Conservation (phyloP, 2,329 filamentous ascomycete species). For the Fusarium kyushuense region DNA sequence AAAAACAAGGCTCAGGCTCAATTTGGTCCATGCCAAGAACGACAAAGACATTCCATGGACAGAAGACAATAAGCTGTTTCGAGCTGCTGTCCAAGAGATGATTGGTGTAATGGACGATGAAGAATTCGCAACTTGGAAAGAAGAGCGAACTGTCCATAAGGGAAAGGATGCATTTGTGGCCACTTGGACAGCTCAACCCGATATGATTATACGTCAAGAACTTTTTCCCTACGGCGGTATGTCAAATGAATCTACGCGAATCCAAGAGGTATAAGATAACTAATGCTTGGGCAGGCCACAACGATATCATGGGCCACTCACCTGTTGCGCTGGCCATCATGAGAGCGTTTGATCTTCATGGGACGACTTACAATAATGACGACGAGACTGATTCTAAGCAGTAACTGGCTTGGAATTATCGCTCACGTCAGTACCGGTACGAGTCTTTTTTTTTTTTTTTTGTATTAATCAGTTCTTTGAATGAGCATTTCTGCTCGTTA, state of each 20-base stretch:
- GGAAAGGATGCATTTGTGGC: constrained; percentile 63
- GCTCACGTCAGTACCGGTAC: background rate
- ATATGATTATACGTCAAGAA: constrained; percentile 66
- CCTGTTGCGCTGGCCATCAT: constrained; percentile 73
- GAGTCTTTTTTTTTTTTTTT: background rate
- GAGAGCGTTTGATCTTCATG: constrained; percentile 68
- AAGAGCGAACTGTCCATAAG: constrained; percentile 57
- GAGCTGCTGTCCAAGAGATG: constrained; percentile 67
- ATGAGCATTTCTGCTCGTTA: background rate
- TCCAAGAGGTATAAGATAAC: background rate
- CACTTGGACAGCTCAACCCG: constrained; percentile 58
- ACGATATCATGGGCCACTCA: constrained; percentile 74
- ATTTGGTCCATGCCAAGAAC: constrained; percentile 82
- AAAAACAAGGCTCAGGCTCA: constrained; percentile 70
- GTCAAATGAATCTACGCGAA: constrained; percentile 37
- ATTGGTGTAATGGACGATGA: constrained; percentile 53
- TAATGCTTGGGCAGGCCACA: constrained; percentile 67
- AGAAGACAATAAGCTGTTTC: constrained; percentile 74
- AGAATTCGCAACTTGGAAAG: constrained; percentile 60
- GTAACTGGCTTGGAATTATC: background rate
- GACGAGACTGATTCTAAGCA: background rate
- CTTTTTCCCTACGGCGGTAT: constrained; percentile 67
- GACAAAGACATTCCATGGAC: constrained; percentile 85
- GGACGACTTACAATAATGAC: constrained; percentile 47
- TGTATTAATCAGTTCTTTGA: background rate